These are phyloP conservation scores for Elasticomyces elasticus DNA, from an alignment of 495 filamentous ascomycete genomes.

Conservation along the genomic window DNA sequence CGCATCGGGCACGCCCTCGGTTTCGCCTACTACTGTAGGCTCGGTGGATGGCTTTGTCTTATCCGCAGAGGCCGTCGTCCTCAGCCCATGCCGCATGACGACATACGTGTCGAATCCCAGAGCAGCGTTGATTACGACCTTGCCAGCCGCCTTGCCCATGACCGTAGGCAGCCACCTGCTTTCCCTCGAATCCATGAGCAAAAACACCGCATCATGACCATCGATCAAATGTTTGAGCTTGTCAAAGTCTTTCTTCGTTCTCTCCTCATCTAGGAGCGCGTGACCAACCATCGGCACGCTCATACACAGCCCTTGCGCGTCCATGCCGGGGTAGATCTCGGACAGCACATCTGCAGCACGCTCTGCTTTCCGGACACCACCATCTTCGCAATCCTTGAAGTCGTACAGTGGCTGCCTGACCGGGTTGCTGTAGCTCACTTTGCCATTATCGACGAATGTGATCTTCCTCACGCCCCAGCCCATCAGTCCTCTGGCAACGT, in stretches of 20 bases:
- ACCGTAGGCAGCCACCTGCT: constrained; percentile 94
- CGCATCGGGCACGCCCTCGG: constrained; percentile 1
- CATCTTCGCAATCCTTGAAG: constrained; percentile 78
- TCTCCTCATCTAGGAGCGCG: constrained; percentile 60
- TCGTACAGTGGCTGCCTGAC: constrained; percentile 88
- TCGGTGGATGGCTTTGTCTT: not conserved
- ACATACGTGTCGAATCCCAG: constrained; percentile 95
- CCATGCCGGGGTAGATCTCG: constrained; percentile 85
- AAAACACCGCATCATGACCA: constrained; percentile 83
- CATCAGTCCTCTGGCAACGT: constrained; percentile 81
- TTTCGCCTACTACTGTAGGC: constrained; percentile 15
- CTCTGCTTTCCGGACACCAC: constrained; percentile 73
- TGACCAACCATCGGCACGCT: constrained; percentile 94
- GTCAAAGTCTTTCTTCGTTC: constrained; percentile 58
- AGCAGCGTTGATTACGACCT: constrained; percentile 93
- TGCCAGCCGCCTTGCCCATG: constrained; percentile 85
- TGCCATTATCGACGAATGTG: constrained; percentile 91
- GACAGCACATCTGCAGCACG: constrained; percentile 71
- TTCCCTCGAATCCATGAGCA: constrained; percentile 94
- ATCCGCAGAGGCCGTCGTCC: not conserved
- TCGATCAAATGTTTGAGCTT: constrained; percentile 65
- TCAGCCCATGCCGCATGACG: constrained; percentile 84
- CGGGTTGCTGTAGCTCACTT: constrained; percentile 93
- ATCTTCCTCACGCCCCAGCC: constrained; percentile 97
- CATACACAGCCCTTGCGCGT: constrained; percentile 64